phyloP scores from a whole-genome alignment of 2,329 filamentous ascomycete species.

The Fulvia fulva region DNA sequence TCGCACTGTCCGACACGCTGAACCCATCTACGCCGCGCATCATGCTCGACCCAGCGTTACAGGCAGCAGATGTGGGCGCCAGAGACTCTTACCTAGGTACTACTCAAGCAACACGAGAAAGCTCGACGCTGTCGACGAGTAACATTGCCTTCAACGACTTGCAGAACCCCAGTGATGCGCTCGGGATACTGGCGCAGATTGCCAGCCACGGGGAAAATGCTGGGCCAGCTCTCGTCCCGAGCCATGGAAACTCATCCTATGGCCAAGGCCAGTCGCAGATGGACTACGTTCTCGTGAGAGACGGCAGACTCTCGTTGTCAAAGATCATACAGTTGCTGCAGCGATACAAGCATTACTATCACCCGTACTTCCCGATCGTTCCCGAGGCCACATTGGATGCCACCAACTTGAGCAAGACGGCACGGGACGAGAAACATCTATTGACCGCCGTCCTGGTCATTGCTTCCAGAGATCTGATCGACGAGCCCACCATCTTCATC shows the following conservation, averaged over 20 bases:
- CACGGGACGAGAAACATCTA: conserved; percentile 60
- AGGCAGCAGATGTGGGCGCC: conserved; percentile 21
- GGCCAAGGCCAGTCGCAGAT: conserved; percentile 21
- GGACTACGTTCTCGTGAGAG: conserved; percentile 43
- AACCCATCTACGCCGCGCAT: conserved; percentile 24
- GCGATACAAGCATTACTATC: conserved; percentile 62
- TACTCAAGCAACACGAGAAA: conserved; percentile 24
- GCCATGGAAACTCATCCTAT: conserved; percentile 2
- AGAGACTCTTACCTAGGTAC: conserved; percentile 7
- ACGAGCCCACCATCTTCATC: conserved; percentile 60
- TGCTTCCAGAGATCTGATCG: conserved; percentile 65
- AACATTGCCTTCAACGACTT: conserved; percentile 40
- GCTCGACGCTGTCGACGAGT: conserved; percentile 27
- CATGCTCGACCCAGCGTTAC: conserved; percentile 31
- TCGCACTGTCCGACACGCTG: conserved; percentile 7
- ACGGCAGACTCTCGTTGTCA: conserved; percentile 40
- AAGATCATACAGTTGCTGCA: conserved; percentile 51
- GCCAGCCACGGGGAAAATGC: conserved; percentile 35
- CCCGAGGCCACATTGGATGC: conserved; percentile 57
- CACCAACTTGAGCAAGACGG: conserved; percentile 52
- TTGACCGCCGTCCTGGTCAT: conserved; percentile 68
- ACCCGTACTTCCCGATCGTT: conserved; percentile 67
- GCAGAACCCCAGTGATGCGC: conserved; percentile 48
- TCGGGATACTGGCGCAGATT: conserved; percentile 47
- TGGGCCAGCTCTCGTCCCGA: not conserved